phyloP scores from a whole-genome alignment of 2,329 filamentous ascomycete genomes.

The Torrubiella hemipterigena region DNA sequence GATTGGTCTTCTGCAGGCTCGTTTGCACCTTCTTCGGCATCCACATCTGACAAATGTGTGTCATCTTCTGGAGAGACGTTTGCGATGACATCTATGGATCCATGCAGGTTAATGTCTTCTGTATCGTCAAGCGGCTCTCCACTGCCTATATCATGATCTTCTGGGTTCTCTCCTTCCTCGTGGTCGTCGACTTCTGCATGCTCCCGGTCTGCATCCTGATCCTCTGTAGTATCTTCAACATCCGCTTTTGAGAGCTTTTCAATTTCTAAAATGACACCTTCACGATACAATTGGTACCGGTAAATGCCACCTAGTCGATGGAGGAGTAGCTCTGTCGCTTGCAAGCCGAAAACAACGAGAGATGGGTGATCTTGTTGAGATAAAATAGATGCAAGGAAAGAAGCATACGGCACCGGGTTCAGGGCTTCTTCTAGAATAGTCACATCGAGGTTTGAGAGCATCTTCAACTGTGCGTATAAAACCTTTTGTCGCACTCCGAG shows the following conservation, averaged over 20 bases:
- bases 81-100: constrained; percentile 26
- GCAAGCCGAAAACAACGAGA: constrained; percentile 74
- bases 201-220: constrained; percentile 8
- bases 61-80: constrained; percentile 42
- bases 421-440: constrained; percentile 76
- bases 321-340: constrained; percentile 80
- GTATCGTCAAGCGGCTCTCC: constrained; percentile 19
- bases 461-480: constrained; percentile 88
- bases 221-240: constrained; percentile 17
- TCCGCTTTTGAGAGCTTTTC: constrained; percentile 54
- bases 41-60: constrained; percentile 33
- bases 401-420: constrained; percentile 83
- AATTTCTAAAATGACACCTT: constrained; percentile 90
- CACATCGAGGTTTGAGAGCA: constrained; percentile 89
- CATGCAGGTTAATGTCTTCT: constrained; percentile 23
- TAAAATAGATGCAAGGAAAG: constrained; percentile 86
- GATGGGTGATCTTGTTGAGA: constrained; percentile 89
- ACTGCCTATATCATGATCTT: constrained; percentile 12
- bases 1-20: constrained; percentile 29
- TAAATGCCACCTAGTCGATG: constrained; percentile 79
- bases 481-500: constrained; percentile 91
- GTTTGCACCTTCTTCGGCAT: constrained; percentile 40
- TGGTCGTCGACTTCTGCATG: constrained; percentile 5
- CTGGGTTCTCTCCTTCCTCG: constrained; percentile 11
- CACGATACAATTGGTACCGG: constrained; percentile 90